Base-by-base conservation (phyloP, 805 yeast genomes). In the Candida jianshihensis region DNA sequence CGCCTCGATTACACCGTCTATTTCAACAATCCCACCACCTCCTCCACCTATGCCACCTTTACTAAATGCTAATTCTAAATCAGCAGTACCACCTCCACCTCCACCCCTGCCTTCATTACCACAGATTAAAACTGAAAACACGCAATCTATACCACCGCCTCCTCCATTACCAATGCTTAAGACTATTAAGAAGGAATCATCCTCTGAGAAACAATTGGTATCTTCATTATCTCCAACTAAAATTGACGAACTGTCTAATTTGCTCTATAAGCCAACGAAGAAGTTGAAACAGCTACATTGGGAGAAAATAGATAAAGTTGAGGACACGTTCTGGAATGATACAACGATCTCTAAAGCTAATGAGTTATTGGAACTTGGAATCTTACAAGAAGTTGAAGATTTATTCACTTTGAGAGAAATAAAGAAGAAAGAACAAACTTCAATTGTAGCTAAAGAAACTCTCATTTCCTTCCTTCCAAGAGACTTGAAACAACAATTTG, bases 261-360 rank as follows among this genome's bases (percentile, higher is more conserved):
- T 33, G 24, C 25, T 19, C 11, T 17, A 31, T 9, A 26, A 41
- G 13, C 33, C 40, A 4, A 16, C 17, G 19, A 70, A 75, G 40
- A 85, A 82, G 54, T 71, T 92, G 45, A 92, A 94, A 56, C 98
- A 90, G 56, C 71, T 92, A 66, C 99, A 92, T 57, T 94, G 97
- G 97, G 96, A 90, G 48, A 86, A 84, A 52, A 69, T 94, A 26
- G 96, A 90, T 24, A 71, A 78, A 40, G 81, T 92, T 16, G 83
- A 80, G 35, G 75, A 80, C 31, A 89, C 97, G 0, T 82, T 92
- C 41, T 90, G 98, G 97, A 72, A 77, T 15, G 71, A 73, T 19
- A 68, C 76, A 22, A 75, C 79, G 3, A 68, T 66, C 16, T 56
- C 64, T 37, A 61, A 77, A 29, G 75, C 82, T 2, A 81, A 76